Conservation (phyloP, 345 rosid species). For the Eutrema yunnanense region DNA sequence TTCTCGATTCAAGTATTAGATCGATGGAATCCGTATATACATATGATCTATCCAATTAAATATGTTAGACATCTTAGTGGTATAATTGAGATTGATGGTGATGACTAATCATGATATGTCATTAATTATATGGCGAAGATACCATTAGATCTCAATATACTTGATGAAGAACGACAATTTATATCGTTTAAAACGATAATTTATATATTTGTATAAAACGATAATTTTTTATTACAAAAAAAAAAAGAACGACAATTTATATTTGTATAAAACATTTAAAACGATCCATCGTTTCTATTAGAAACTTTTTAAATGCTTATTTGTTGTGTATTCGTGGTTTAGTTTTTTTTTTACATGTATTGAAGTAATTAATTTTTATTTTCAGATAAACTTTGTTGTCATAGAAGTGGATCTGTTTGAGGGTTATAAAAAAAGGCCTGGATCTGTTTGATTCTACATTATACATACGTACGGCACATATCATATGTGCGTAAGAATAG, state of each 20-base stretch:
- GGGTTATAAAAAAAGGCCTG: too few relatives aligned
- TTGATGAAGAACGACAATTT: background rate
- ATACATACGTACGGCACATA: background rate
- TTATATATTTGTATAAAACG: background rate
- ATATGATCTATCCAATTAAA: background rate
- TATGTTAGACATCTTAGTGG: background rate
- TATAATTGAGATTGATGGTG: background rate
- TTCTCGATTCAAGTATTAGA: conserved; percentile 13
- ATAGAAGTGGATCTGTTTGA: background rate
- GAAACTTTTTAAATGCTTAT: background rate
- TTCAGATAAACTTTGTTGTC: background rate
- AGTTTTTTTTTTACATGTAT: background rate
- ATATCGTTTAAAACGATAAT: too few relatives aligned
- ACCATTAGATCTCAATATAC: background rate
- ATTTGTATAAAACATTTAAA: background rate
- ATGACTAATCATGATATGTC: background rate
- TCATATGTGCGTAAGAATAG: background rate
- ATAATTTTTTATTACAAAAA: too few relatives aligned
- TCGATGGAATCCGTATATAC: background rate
- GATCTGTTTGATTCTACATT: background rate
- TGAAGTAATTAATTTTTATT: background rate
- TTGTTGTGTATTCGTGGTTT: background rate
- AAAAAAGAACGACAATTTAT: background rate
- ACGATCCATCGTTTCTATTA: background rate
- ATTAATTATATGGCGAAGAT: background rate